Evolutionary conservation across 1,284 basidiomycete species (phyloP).

Genomic region (Filobasidium uniguttulatum): DNA sequence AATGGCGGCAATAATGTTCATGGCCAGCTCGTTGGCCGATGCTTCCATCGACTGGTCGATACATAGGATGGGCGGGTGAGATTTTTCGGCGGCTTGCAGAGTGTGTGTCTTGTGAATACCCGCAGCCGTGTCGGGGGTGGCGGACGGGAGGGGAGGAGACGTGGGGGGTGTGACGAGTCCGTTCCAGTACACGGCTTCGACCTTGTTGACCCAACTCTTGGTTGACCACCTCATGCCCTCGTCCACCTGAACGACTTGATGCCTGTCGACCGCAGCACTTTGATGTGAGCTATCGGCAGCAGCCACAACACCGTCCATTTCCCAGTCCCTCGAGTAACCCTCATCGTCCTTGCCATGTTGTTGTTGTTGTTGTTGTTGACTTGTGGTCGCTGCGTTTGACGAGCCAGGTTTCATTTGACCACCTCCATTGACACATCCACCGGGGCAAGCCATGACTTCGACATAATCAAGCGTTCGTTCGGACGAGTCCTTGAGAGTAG

Average conservation of each 20-base stretch:
- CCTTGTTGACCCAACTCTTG: constrained; percentile 60
- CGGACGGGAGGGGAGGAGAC: constrained; percentile 33
- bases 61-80: constrained; percentile 1
- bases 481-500: no score
- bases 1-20: constrained; percentile 40
- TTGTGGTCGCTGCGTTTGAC: constrained; percentile 8
- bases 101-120: neutral
- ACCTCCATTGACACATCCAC: constrained; percentile 93
- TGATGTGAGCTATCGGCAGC: constrained; percentile 15
- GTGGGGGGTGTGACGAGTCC: constrained; percentile 44
- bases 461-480: constrained; percentile 77
- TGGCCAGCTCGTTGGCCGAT: constrained; percentile 40
- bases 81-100: neutral
- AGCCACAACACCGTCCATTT: constrained; percentile 34
- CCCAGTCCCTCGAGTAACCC: constrained; percentile 47
- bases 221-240: constrained; percentile 37
- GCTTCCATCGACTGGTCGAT: constrained; percentile 1
- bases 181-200: constrained; percentile 64
- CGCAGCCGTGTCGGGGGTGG: no score
- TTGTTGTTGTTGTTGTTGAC: neutral
- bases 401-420: constrained; percentile 63
- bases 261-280: no score
- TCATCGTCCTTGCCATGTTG: constrained; percentile 43
- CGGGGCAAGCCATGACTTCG: constrained; percentile 98
- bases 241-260: constrained; percentile 24